phyloP scores from a whole-genome alignment of 345 rosid genomes.

The Ricinus communis region DNA sequence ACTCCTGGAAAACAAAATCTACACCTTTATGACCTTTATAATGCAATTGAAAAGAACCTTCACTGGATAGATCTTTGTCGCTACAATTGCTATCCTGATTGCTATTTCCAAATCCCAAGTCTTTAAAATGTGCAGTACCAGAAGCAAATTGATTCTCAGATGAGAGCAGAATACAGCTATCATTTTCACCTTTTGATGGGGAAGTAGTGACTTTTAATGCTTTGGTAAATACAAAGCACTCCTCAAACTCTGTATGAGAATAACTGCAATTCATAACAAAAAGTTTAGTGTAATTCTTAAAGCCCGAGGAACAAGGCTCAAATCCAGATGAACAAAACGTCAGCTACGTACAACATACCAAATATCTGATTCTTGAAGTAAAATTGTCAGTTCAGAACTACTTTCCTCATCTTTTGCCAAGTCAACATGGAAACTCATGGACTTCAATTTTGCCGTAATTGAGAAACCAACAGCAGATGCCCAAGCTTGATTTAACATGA shows the following conservation, averaged over 20 bases:
- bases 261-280: conserved; percentile 44
- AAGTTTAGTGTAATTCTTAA: background rate
- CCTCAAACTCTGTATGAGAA: conserved; percentile 45
- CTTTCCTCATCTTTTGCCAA: conserved; percentile 68
- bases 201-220: conserved; percentile 48
- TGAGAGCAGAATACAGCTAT: conserved; percentile 48
- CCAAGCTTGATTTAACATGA: conserved; percentile 25
- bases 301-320: background rate
- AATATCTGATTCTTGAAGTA: conserved; percentile 45
- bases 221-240: conserved; percentile 47
- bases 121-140: conserved; percentile 34
- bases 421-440: conserved; percentile 49
- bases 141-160: conserved; percentile 44
- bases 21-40: conserved; percentile 50
- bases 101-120: conserved; percentile 21
- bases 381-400: conserved; percentile 48
- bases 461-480: conserved; percentile 46
- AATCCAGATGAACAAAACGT: conserved; percentile 5
- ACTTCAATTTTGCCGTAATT: conserved; percentile 48
- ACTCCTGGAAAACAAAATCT: conserved; percentile 32
- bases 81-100: conserved; percentile 24
- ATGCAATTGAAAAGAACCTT: conserved; percentile 51
- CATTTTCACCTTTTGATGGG: conserved; percentile 38
- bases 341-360: conserved; percentile 43
- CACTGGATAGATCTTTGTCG: conserved; percentile 26